Conservation (phyloP, 495 filamentous ascomycete genomes). For the Penicillium roqueforti region DNA sequence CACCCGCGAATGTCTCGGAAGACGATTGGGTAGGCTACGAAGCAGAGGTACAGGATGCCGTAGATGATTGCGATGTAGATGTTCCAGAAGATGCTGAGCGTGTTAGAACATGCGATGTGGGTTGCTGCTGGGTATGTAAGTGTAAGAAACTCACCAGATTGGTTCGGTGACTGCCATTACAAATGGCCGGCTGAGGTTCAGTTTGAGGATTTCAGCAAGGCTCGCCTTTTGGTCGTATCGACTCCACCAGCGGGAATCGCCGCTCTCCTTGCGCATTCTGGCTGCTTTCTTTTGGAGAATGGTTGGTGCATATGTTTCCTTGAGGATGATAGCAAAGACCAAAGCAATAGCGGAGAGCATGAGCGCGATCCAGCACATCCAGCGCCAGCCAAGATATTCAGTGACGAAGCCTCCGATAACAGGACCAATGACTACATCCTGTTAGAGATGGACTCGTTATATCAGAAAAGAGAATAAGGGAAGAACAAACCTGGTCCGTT, state of each 20-base stretch:
- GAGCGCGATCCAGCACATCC: conserved; percentile 77
- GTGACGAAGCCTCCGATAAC: conserved; percentile 71
- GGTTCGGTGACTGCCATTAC: conserved; percentile 77
- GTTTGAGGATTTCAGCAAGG: conserved; percentile 54
- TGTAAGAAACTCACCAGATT: conserved; percentile 54
- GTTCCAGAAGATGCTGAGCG: conserved; percentile 66
- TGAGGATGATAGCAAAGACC: conserved; percentile 48
- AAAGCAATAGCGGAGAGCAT: conserved; percentile 60
- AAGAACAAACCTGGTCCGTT: conserved; percentile 57
- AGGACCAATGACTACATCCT: conserved; percentile 38
- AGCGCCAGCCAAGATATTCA: conserved; percentile 75
- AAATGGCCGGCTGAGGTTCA: conserved; percentile 73
- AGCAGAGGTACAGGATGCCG: conserved; percentile 79
- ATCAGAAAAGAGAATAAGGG: background rate
- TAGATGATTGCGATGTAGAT: conserved; percentile 62
- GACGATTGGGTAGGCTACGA: conserved; percentile 76
- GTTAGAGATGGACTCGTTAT: background rate
- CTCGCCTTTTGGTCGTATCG: conserved; percentile 65
- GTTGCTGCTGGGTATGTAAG: background rate
- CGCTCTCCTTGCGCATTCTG: conserved; percentile 64
- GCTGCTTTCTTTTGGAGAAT: conserved; percentile 67
- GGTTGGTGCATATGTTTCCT: conserved; percentile 75
- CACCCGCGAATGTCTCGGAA: conserved; percentile 70
- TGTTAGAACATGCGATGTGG: background rate
- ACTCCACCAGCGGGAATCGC: conserved; percentile 71